These are phyloP conservation scores for Saksenaea vasiformis DNA, from an alignment of 371 early-diverging fungal species.

Conservation along the genomic window DNA sequence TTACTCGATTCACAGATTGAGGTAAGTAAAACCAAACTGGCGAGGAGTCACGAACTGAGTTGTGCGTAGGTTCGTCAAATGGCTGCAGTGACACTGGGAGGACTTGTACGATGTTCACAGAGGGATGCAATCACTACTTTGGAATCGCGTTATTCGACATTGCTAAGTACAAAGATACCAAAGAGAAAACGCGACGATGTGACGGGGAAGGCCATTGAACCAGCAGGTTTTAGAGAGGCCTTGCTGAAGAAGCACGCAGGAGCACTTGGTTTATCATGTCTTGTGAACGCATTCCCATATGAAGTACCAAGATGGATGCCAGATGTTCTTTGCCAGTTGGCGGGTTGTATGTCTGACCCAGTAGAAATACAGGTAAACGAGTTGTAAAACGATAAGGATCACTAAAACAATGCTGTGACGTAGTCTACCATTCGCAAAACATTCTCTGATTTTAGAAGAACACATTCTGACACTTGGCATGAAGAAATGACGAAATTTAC, in stretches of 20 bases:
- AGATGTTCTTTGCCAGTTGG: slow-evolving; percentile 69
- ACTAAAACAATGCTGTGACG: neutral
- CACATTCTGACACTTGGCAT: slow-evolving; percentile 95
- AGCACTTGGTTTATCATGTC: slow-evolving; percentile 83
- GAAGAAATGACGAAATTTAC: slow-evolving; percentile 80
- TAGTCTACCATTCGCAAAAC: slow-evolving; percentile 82
- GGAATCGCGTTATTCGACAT: slow-evolving; percentile 35
- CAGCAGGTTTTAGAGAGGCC: slow-evolving; percentile 57
- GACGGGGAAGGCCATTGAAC: slow-evolving; percentile 47
- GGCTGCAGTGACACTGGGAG: slow-evolving; percentile 81
- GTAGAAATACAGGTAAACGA: slow-evolving; percentile 74
- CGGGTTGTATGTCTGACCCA: slow-evolving; percentile 83
- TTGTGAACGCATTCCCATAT: slow-evolving; percentile 90
- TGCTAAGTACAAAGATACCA: slow-evolving; percentile 43
- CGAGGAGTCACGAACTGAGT: neutral
- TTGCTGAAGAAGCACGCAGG: slow-evolving; percentile 83
- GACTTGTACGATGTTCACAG: slow-evolving; percentile 85
- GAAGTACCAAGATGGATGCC: slow-evolving; percentile 94
- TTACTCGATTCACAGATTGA: slow-evolving; percentile 80
- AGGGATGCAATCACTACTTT: slow-evolving; percentile 68
- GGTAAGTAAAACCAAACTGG: slow-evolving; percentile 30
- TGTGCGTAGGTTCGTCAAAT: slow-evolving; percentile 74
- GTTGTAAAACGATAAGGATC: neutral
- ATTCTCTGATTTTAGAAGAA: slow-evolving; percentile 89
- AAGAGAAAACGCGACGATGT: slow-evolving; percentile 43